phyloP scores from a whole-genome alignment of 139 green algal species.

The Tetraselmis striata region DNA sequence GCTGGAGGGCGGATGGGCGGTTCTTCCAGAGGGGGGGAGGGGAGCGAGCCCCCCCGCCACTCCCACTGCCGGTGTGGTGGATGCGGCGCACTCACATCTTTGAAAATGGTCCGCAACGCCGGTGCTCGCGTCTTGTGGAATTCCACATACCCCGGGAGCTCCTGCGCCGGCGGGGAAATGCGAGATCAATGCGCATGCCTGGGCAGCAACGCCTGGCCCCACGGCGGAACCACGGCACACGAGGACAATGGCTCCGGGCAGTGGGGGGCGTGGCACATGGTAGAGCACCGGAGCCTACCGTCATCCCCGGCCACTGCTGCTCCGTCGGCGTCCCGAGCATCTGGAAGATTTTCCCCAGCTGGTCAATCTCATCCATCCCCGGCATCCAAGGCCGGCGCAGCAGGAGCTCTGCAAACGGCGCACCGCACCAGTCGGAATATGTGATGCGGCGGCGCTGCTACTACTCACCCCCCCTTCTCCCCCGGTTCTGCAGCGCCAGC shows the following conservation, averaged over 20 bases:
- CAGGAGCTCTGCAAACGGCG: conserved; percentile 53
- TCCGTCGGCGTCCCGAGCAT: conserved; percentile 64
- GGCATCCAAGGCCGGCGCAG: conserved; percentile 69
- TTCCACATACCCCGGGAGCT: conserved; percentile 53
- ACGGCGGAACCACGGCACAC: too few relatives aligned
- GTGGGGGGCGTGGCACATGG: background rate
- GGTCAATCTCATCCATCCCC: conserved; percentile 70
- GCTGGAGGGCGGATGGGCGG: background rate
- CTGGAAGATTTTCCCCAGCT: conserved; percentile 75
- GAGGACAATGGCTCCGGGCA: too few relatives aligned
- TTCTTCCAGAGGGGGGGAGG: background rate
- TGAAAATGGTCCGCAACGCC: conserved; percentile 46
- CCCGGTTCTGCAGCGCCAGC: background rate
- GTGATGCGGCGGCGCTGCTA: too few relatives aligned
- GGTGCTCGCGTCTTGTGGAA: conserved; percentile 41
- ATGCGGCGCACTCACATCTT: background rate
- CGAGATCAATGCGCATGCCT: too few relatives aligned
- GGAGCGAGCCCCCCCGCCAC: too few relatives aligned
- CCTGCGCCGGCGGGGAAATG: background rate
- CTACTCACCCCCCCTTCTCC: too few relatives aligned
- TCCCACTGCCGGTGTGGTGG: too few relatives aligned
- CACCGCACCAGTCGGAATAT: too few relatives aligned
- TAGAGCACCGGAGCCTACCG: too few relatives aligned
- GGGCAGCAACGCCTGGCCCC: too few relatives aligned
- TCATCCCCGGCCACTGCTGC: conserved; percentile 55